Conservation (phyloP, 805 yeast genomes). For the Yamadazyma phyllophila region DNA sequence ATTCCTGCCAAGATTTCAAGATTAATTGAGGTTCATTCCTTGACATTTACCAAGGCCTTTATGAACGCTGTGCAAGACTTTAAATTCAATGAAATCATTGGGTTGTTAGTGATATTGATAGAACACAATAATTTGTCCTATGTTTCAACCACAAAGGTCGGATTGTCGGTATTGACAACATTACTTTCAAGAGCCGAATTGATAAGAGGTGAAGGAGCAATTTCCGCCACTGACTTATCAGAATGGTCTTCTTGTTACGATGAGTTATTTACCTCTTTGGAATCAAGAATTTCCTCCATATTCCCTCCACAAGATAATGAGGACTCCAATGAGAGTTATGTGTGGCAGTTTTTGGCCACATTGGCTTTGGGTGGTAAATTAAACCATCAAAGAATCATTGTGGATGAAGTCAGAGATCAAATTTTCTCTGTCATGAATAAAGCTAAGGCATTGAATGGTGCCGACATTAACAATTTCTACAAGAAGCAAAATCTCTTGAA, state of each 20-base stretch:
- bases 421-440: slow-evolving; percentile 83
- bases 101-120: slow-evolving; percentile 66
- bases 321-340: slow-evolving; percentile 55
- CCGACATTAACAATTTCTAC: slow-evolving; percentile 44
- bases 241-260: slow-evolving; percentile 83
- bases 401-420: slow-evolving; percentile 90
- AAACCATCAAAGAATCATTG: slow-evolving; percentile 88
- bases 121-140: slow-evolving; percentile 68
- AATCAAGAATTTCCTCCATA: slow-evolving; percentile 69
- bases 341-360: slow-evolving; percentile 96
- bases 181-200: slow-evolving; percentile 88
- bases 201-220: slow-evolving; percentile 76
- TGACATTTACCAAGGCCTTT: slow-evolving; percentile 77
- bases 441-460: slow-evolving; percentile 61
- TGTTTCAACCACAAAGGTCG: slow-evolving; percentile 71
- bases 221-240: slow-evolving; percentile 52
- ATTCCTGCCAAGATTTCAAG: slow-evolving; percentile 54
- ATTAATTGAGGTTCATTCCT: slow-evolving; percentile 73
- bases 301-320: slow-evolving; percentile 70
- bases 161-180: slow-evolving; percentile 85
- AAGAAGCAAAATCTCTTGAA: slow-evolving; percentile 60
- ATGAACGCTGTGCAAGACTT: slow-evolving; percentile 83
- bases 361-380: slow-evolving; percentile 87
- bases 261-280: slow-evolving; percentile 72
- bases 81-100: slow-evolving; percentile 73